These are phyloP conservation scores for Fusarium redolens DNA, from an alignment of 2,329 filamentous ascomycete genomes.

Conservation along the genomic window DNA sequence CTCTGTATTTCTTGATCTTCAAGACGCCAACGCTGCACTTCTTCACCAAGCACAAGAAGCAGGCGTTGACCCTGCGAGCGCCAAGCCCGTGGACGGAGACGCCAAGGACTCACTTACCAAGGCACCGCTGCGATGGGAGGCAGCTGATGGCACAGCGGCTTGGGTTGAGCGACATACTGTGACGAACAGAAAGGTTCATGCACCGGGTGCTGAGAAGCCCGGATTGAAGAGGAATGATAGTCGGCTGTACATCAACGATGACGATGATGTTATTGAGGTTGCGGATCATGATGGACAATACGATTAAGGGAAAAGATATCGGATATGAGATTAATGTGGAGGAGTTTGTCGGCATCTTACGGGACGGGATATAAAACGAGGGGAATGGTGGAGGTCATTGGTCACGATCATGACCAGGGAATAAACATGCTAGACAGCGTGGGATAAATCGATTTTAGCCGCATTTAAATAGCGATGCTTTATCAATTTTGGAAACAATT, in stretches of 20 bases:
- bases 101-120: conserved; percentile 27
- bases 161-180: conserved; percentile 54
- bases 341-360: not conserved
- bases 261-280: conserved; percentile 45
- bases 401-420: not conserved
- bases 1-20: conserved; percentile 49
- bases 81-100: conserved; percentile 29
- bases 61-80: conserved; percentile 37
- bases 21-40: conserved; percentile 52
- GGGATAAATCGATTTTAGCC: conserved; percentile 2
- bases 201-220: conserved; percentile 12
- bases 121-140: conserved; percentile 51
- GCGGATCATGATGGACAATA: conserved; percentile 42
- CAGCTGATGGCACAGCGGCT: conserved; percentile 50
- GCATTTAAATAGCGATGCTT: conserved; percentile 23
- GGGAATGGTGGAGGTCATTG: not conserved
- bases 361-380: not conserved
- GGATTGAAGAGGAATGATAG: conserved; percentile 42
- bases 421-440: conserved; percentile 14
- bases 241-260: conserved; percentile 43
- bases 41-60: conserved; percentile 45
- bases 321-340: conserved; percentile 24
- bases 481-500: conserved; percentile 5
- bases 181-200: conserved; percentile 29
- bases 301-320: conserved; percentile 21